A percentile compares a stretch with the other conserved stretches of the same genome.
phyloP scores from a whole-genome alignment of 108 stramenopile species.

The Nitzschia sp. region DNA sequence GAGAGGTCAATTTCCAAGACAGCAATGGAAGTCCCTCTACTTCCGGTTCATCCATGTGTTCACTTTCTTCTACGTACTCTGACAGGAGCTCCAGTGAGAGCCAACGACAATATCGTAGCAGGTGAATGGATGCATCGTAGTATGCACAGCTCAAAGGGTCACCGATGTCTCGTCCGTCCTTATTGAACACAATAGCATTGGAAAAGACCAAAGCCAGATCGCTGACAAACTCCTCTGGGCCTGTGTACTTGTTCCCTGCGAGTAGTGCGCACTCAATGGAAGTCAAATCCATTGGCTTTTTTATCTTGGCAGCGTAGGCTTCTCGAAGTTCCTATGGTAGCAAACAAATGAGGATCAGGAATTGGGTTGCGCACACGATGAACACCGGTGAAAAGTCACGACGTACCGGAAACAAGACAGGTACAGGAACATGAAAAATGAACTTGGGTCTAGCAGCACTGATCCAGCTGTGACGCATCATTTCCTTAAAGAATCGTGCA shows the following conservation, averaged over 20 bases:
- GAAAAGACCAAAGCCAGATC: slow-evolving; percentile 81
- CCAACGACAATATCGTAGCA: slow-evolving; percentile 81
- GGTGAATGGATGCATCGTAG: slow-evolving; percentile 82
- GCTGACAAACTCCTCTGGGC: slow-evolving; percentile 71
- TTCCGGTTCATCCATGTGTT: slow-evolving; percentile 49
- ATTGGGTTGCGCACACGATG: neutral
- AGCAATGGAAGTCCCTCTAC: slow-evolving; percentile 49
- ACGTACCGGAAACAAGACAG: slow-evolving; percentile 67
- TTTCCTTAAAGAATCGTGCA: slow-evolving; percentile 57
- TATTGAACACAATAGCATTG: slow-evolving; percentile 82
- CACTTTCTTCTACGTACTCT: slow-evolving; percentile 48
- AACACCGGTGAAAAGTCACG: neutral
- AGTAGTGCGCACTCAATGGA: slow-evolving; percentile 79
- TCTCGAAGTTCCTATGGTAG: slow-evolving; percentile 50
- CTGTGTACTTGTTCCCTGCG: slow-evolving; percentile 51
- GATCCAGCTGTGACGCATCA: slow-evolving; percentile 82
- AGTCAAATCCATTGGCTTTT: slow-evolving; percentile 88
- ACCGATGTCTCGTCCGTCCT: slow-evolving; percentile 75
- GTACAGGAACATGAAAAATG: slow-evolving; percentile 84
- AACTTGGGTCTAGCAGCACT: slow-evolving; percentile 61
- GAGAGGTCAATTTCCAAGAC: slow-evolving; percentile 71
- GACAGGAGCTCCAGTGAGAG: slow-evolving; percentile 71
- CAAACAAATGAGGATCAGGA: neutral
- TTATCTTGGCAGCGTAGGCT: slow-evolving; percentile 63
- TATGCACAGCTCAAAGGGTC: slow-evolving; percentile 84